Percentiles rank a stretch among this genome's conserved stretches.
Evolutionary conservation across 768 basidiomycete genomes (phyloP).

Genomic region (Amanita molliuscula): DNA sequence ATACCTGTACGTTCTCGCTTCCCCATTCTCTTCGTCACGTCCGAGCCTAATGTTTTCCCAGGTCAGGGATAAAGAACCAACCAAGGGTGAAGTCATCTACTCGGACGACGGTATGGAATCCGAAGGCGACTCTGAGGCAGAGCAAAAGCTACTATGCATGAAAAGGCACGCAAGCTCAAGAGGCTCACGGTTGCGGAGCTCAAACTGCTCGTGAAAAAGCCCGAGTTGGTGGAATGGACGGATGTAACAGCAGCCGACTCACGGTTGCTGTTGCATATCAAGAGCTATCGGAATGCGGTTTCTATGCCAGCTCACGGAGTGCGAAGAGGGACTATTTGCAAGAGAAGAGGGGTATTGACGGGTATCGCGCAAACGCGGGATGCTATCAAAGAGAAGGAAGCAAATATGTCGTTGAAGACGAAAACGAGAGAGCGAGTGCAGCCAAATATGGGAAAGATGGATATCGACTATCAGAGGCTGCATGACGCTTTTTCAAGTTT

Average conservation of each 20-base stretch:
- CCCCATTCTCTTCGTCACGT: neutral
- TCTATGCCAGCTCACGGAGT: constrained; percentile 93
- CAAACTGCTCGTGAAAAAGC: constrained; percentile 87
- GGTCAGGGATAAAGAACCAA: too few relatives aligned
- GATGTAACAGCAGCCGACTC: constrained; percentile 95
- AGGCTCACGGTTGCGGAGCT: too few relatives aligned
- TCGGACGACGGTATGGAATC: too few relatives aligned
- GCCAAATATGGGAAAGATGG: too few relatives aligned
- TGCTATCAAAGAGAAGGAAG: too few relatives aligned
- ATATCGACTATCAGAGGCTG: too few relatives aligned
- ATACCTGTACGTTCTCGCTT: constrained; percentile 41
- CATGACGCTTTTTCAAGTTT: too few relatives aligned
- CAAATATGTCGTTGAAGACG: too few relatives aligned
- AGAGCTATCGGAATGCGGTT: constrained; percentile 89
- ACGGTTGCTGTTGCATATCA: constrained; percentile 83
- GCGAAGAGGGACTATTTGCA: constrained; percentile 98
- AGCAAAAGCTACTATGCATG: constrained; percentile 79
- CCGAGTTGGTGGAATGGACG: constrained; percentile 99
- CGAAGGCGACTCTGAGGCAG: constrained; percentile 55
- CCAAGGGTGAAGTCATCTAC: too few relatives aligned
- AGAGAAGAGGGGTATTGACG: constrained; percentile 97
- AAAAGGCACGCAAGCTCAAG: constrained; percentile 91
- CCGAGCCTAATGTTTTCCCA: neutral
- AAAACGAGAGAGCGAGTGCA: too few relatives aligned
- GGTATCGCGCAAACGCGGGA: too few relatives aligned